Evolutionary conservation across 371 early-diverging fungal genomes (phyloP), one percentile per base, ranked within the genome.

Genomic region (Conidiobolus incongruus): DNA sequence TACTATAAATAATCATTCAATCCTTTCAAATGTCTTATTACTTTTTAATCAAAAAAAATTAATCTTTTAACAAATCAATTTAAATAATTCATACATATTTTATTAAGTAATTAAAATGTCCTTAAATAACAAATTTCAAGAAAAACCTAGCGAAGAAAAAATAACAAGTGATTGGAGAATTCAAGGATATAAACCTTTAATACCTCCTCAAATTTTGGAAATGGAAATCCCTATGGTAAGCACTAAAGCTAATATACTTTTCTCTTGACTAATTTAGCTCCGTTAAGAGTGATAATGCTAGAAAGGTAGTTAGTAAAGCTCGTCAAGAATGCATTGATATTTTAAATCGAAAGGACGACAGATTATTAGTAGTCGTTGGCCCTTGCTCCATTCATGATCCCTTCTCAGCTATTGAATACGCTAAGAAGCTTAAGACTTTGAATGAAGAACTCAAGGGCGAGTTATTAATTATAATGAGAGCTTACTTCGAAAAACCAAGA

Each of bases 401-500:
- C 26, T 62, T 70, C 45, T 81, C 86, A 35, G 92, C 88, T 11
- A 56, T 78, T 28, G 86, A 83, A 48, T 92, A 92, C 55, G 54
- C 61, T 52, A 58, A 56, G 30, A 60, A 52, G 38, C 65, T 87
- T 31, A 67, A 73, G 44, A 58, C 61, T 4, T 65, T 70, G 47
- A 65, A 70, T 20, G 63, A 68, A 20, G 59, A 66, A 40, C 53
- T 59, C 17, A 35, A 56, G 22, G 59, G 54, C 19, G 88, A 90
- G 23, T 55, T 90, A 40, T 49, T 68, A 17, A 79, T 90, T 33
- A 71, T 90, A 43, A 88, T 90, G 89, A 63, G 91, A 35, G 80
- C 78, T 33, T 92, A 87, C 67, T 92, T 92, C 62, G 91, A 90
- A 63, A 90, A 90, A 61, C 91, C 91, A 11, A 61, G 91, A 46